Conservation (phyloP, 192 early-diverging fungal species). For the Podila verticillata region DNA sequence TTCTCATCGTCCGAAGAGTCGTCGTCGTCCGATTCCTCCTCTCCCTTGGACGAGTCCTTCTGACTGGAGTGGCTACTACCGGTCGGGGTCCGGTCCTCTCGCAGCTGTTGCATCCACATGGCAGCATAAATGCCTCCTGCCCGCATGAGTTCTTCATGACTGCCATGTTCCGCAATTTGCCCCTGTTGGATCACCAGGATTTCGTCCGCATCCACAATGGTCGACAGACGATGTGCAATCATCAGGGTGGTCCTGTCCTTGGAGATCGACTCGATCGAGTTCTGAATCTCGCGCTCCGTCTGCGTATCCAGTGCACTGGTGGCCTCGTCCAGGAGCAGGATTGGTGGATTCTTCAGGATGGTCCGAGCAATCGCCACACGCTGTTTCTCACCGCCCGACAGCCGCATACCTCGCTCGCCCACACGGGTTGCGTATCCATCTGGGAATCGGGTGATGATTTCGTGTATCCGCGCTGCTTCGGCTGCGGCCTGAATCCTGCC, state of each 20-base stretch:
- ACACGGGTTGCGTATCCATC: slow-evolving; percentile 82
- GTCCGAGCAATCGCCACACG: slow-evolving; percentile 92
- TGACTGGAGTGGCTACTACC: slow-evolving; percentile 41
- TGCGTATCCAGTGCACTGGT: slow-evolving; percentile 70
- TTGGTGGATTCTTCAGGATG: slow-evolving; percentile 72
- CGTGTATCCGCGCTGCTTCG: slow-evolving; percentile 84
- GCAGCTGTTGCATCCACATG: slow-evolving; percentile 81
- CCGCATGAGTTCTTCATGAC: slow-evolving; percentile 74
- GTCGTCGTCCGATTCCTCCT: slow-evolving; percentile 30
- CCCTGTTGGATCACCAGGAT: slow-evolving; percentile 88
- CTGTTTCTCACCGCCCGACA: slow-evolving; percentile 92
- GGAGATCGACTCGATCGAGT: slow-evolving; percentile 78
- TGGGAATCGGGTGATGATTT: slow-evolving; percentile 75
- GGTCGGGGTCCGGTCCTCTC: slow-evolving; percentile 22
- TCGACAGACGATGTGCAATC: slow-evolving; percentile 89
- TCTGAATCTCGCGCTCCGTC: slow-evolving; percentile 76
- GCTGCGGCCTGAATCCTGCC: slow-evolving; percentile 70
- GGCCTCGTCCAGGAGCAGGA: slow-evolving; percentile 72
- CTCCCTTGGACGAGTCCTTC: slow-evolving; percentile 49
- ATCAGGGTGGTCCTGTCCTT: slow-evolving; percentile 82
- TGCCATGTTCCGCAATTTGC: slow-evolving; percentile 80
- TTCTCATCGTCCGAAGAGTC: slow-evolving; percentile 15
- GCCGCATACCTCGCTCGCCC: slow-evolving; percentile 76
- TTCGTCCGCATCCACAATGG: slow-evolving; percentile 83
- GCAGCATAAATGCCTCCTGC: slow-evolving; percentile 74